Percentiles rank a stretch among this genome's conserved stretches.
These are phyloP conservation scores for Pseudogymnoascus sp. DNA, from an alignment of 2,329 filamentous ascomycete species.

Conservation along the genomic window DNA sequence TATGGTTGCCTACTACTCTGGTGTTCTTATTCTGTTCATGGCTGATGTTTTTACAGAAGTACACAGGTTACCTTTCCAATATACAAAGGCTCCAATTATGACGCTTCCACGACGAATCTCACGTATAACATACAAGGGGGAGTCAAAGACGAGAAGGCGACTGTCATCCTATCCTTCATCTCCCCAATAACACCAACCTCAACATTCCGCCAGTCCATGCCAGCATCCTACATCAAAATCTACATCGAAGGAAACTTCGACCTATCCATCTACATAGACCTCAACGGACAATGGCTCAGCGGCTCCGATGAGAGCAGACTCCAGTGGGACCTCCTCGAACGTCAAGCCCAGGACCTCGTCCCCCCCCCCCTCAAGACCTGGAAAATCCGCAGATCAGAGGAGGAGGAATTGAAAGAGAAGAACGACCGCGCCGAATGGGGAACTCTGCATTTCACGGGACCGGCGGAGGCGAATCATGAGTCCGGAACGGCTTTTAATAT, in stretches of 20 bases:
- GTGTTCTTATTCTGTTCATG: not conserved
- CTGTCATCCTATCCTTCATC: conserved; percentile 51
- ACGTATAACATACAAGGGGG: conserved; percentile 45
- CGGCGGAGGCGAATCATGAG: conserved; percentile 58
- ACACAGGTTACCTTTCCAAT: conserved; percentile 49
- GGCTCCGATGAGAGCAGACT: conserved; percentile 62
- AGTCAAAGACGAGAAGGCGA: conserved; percentile 30
- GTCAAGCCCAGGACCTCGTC: conserved; percentile 30
- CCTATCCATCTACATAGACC: conserved; percentile 56
- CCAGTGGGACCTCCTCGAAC: conserved; percentile 50
- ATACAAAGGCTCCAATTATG: conserved; percentile 54
- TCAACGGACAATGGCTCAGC: conserved; percentile 76
- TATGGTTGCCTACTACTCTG: not conserved
- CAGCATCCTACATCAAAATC: conserved; percentile 71
- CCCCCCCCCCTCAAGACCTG: conserved; percentile 50
- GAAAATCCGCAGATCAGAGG: conserved; percentile 48
- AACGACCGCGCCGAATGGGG: conserved; percentile 77
- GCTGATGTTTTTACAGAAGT: conserved; percentile 25
- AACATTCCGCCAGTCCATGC: conserved; percentile 32
- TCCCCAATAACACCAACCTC: conserved; percentile 28
- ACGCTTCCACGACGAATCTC: conserved; percentile 62
- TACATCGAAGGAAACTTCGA: conserved; percentile 58
- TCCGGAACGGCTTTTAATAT: conserved; percentile 58
- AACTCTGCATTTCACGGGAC: conserved; percentile 66
- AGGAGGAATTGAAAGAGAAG: conserved; percentile 67